Percentiles rank a stretch among this genome's conserved stretches.
Conservation (phyloP, 352 stramenopile species). For the Salisapilia sapeloensis region DNA sequence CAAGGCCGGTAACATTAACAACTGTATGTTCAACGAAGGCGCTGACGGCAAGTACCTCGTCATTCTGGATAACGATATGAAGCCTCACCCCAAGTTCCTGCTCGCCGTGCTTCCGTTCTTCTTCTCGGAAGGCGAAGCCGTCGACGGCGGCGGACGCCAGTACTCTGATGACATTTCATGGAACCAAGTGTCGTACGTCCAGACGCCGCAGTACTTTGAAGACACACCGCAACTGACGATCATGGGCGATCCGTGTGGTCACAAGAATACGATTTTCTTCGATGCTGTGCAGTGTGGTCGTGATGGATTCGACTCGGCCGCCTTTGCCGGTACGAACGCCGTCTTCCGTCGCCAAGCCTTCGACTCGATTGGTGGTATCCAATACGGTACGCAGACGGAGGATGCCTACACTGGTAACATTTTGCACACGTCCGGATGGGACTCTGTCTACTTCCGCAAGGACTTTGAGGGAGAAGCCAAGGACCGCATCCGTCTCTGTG, state of each 20-base stretch:
- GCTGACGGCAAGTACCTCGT: slow-evolving; percentile 78
- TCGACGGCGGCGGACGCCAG: slow-evolving; percentile 65
- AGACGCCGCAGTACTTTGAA: slow-evolving; percentile 83
- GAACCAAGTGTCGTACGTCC: slow-evolving; percentile 82
- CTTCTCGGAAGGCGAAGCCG: slow-evolving; percentile 77
- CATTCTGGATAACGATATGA: slow-evolving; percentile 89
- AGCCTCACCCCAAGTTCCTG: slow-evolving; percentile 79
- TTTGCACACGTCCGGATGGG: slow-evolving; percentile 66
- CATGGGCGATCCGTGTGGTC: slow-evolving; percentile 77
- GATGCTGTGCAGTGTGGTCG: slow-evolving; percentile 75
- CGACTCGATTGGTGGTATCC: slow-evolving; percentile 79
- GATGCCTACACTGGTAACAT: slow-evolving; percentile 82
- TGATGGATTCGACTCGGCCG: slow-evolving; percentile 76
- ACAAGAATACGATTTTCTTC: slow-evolving; percentile 87
- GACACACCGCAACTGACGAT: slow-evolving; percentile 69
- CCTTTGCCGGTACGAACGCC: slow-evolving; percentile 80
- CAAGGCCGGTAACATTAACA: slow-evolving; percentile 89
- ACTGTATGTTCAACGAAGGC: slow-evolving; percentile 80
- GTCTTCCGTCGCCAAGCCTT: slow-evolving; percentile 82
- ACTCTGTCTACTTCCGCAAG: slow-evolving; percentile 82
- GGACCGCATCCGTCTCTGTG: slow-evolving; percentile 73
- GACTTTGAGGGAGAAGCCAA: slow-evolving; percentile 77
- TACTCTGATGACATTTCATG: slow-evolving; percentile 82
- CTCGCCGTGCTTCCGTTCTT: slow-evolving; percentile 78
- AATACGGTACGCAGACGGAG: slow-evolving; percentile 82